These are phyloP conservation scores for Diaporthe sp. DNA, from an alignment of 2,329 filamentous ascomycete genomes.

Conservation along the genomic window DNA sequence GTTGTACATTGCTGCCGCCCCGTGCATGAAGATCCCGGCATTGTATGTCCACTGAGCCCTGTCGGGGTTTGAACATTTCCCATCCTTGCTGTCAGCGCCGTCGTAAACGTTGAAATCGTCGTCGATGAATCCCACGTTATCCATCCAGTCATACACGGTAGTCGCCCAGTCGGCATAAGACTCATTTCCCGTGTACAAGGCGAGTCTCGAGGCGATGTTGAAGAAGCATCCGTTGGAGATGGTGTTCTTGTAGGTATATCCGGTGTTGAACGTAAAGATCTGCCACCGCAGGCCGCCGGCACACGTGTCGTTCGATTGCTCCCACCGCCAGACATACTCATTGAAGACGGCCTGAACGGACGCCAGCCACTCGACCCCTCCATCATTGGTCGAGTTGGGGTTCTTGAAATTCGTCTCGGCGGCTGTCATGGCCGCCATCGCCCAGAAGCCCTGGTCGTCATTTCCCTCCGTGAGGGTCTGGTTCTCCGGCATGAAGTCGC, in stretches of 20 bases:
- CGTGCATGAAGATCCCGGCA: conserved; percentile 72
- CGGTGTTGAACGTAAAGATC: conserved; percentile 80
- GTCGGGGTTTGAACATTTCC: conserved; percentile 72
- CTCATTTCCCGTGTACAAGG: conserved; percentile 75
- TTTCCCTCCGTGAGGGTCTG: conserved; percentile 70
- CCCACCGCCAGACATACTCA: conserved; percentile 66
- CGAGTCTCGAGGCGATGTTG: conserved; percentile 75
- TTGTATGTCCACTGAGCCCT: conserved; percentile 77
- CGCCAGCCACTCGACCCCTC: conserved; percentile 67
- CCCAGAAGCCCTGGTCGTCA: conserved; percentile 81
- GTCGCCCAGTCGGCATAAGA: conserved; percentile 73
- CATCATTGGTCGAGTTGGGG: conserved; percentile 62
- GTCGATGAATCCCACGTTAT: conserved; percentile 66
- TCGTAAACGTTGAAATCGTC: conserved; percentile 72
- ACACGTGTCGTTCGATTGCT: conserved; percentile 73
- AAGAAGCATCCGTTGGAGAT: conserved; percentile 74
- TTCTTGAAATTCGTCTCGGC: conserved; percentile 76
- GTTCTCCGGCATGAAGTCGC: conserved; percentile 70
- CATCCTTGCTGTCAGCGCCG: conserved; percentile 55
- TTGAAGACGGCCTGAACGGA: conserved; percentile 80
- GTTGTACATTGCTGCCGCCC: conserved; percentile 79
- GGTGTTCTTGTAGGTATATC: conserved; percentile 82
- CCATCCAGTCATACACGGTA: conserved; percentile 72
- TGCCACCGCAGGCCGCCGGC: conserved; percentile 83
- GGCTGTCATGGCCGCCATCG: conserved; percentile 75